Evolutionary conservation across 495 filamentous ascomycete species (phyloP).

Genomic region (Sordaria brevicollis): DNA sequence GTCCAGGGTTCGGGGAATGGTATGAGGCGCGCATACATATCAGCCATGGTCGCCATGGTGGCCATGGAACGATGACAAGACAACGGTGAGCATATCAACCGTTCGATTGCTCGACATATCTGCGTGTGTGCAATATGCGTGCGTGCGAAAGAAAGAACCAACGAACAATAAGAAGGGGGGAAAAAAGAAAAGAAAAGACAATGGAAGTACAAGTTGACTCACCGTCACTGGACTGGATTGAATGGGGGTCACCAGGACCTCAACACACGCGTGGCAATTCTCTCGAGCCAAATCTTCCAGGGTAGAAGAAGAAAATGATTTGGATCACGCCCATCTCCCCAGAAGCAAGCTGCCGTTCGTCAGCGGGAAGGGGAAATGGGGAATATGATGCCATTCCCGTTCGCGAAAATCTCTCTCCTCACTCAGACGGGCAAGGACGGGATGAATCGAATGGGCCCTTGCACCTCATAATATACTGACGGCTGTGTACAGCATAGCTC

Average conservation of each 20-base stretch:
- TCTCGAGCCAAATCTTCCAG: neutral
- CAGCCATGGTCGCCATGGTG: neutral
- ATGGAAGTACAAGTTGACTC: too few relatives aligned
- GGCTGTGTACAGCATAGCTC: neutral
- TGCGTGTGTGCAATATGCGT: neutral
- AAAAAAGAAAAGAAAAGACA: neutral
- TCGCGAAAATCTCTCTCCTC: neutral
- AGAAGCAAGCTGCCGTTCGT: neutral
- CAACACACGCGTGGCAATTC: neutral
- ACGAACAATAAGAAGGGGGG: neutral
- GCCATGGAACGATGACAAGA: neutral
- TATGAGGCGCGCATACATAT: neutral
- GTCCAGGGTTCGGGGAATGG: neutral
- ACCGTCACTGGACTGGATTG: neutral
- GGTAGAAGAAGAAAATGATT: neutral
- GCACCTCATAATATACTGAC: neutral
- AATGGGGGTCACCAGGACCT: neutral
- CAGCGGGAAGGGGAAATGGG: neutral
- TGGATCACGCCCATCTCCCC: neutral
- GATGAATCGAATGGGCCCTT: neutral
- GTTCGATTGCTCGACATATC: neutral
- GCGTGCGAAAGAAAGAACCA: neutral
- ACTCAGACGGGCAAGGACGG: neutral
- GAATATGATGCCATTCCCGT: neutral
- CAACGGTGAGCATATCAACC: neutral